Conservation (phyloP, 495 filamentous ascomycete species). For the Aspergillus cristatus region DNA sequence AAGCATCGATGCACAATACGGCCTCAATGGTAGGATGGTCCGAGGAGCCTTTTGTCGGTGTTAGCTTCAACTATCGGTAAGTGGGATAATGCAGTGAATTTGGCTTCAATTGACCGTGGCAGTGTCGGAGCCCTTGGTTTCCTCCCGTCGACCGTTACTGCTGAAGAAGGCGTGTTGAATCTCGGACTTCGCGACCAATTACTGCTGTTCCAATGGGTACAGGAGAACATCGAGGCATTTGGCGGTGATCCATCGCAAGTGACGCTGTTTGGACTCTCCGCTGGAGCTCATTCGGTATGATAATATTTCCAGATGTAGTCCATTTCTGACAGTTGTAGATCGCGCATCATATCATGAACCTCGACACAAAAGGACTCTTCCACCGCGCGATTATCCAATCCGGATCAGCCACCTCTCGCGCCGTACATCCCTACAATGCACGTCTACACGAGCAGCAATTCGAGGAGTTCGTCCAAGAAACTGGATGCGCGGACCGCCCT, state of each 20-base stretch:
- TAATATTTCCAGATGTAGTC: background rate
- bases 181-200: slow-evolving; percentile 56
- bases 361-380: slow-evolving; percentile 30
- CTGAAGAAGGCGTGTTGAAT: slow-evolving; percentile 48
- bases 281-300: slow-evolving; percentile 52
- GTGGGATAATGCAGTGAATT: background rate
- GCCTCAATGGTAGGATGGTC: slow-evolving; percentile 49
- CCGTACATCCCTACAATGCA: slow-evolving; percentile 45
- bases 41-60: slow-evolving; percentile 43
- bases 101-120: too few species aligned
- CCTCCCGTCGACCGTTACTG: slow-evolving; percentile 40
- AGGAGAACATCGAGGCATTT: slow-evolving; percentile 47
- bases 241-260: slow-evolving; percentile 55
- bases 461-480: slow-evolving; percentile 43
- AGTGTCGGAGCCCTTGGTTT: slow-evolving; percentile 58
- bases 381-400: slow-evolving; percentile 56
- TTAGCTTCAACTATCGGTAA: slow-evolving; percentile 48
- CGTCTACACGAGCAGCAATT: slow-evolving; percentile 52
- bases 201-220: slow-evolving; percentile 50
- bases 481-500: slow-evolving; percentile 25
- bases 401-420: slow-evolving; percentile 52
- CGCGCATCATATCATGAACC: slow-evolving; percentile 55
- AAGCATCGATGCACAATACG: slow-evolving; percentile 26
- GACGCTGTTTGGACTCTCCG: slow-evolving; percentile 54
- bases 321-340: slow-evolving; percentile 29